Evolutionary conservation across 805 yeast species (phyloP), one percentile per base, ranked within the genome.

Genomic region (Lachancea nothofagi): DNA sequence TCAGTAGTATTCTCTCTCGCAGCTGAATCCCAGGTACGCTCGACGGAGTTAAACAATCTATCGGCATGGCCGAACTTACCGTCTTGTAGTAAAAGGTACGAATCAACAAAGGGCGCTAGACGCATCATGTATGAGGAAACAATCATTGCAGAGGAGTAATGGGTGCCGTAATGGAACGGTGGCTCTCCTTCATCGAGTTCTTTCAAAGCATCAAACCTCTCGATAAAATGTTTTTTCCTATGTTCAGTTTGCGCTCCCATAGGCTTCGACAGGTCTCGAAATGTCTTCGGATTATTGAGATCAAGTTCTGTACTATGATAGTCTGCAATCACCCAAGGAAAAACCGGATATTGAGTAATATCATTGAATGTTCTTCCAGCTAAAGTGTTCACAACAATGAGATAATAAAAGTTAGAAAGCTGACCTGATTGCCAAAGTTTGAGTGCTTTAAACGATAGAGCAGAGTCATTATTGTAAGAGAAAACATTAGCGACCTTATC

Each of bases 301-400:
- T 87, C 88, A n/a, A 87, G 62, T 9, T 64, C 72, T 2, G 77
- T 78, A 50, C 93, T 83, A 1, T 75, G 70, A 54, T 87, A 86
- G 55, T 87, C 95, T 0, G 93, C 80, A 44, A 87, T 72, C 0
- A 87, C 86, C 94, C 95, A 87, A 0, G 96, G 96, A 50, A 87
- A 88, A 1, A 88, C 82, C 0, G 96, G 96, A 53, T 87, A 87
- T 47, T 87, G 96, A 0, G 96, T 87, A 38, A 87, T 59, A 55
- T 87, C 96, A 59, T 87, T 88, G 61, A 81, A 85, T 0, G 96
- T 85, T 47, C 96, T 65, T 0, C 96, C 96, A 0, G 96, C 94
- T 41, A 87, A 59, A 0, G 93, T 85, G 53, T 87, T 87, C 19
- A 87, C 65, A 13, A 83, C 71, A 76, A 86, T 82, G 50, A 87